Evolutionary conservation across 2,329 filamentous ascomycete genomes (phyloP).

Genomic region (Penicillium sp.): DNA sequence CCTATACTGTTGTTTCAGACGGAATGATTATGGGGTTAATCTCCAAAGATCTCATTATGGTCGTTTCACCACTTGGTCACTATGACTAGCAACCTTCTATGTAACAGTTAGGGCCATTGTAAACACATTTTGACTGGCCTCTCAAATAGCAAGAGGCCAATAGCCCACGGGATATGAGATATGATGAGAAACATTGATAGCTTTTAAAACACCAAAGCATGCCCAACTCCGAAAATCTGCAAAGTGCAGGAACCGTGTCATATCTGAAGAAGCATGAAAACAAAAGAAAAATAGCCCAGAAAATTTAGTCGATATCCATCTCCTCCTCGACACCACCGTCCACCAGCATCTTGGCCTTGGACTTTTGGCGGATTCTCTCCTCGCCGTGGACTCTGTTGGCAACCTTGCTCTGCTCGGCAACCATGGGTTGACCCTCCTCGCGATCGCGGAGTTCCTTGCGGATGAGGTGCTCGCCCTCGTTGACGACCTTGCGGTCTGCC

Average conservation of each 20-base stretch:
- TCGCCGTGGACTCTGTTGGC: slow-evolving; percentile 41
- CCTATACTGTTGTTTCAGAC: not conserved
- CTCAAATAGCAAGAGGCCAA: slow-evolving; percentile 6
- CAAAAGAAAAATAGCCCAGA: slow-evolving; percentile 17
- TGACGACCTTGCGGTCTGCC: slow-evolving; percentile 81
- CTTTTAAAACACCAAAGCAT: slow-evolving; percentile 30
- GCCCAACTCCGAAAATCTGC: slow-evolving; percentile 25
- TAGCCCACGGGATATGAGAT: slow-evolving; percentile 14
- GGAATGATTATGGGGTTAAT: slow-evolving; percentile 3
- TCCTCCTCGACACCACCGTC: slow-evolving; percentile 48
- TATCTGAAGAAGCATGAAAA: slow-evolving; percentile 24
- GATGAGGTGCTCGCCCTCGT: slow-evolving; percentile 88
- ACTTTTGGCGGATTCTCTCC: slow-evolving; percentile 45
- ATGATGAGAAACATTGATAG: slow-evolving; percentile 23
- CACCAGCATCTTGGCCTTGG: slow-evolving; percentile 47
- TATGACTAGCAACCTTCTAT: slow-evolving; percentile 10
- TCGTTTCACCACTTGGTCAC: slow-evolving; percentile 9
- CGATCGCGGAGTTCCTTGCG: slow-evolving; percentile 66
- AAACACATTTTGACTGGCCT: slow-evolving; percentile 10
- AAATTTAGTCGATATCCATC: slow-evolving; percentile 49
- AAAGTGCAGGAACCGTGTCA: slow-evolving; percentile 26
- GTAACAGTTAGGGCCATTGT: slow-evolving; percentile 9
- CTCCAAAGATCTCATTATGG: slow-evolving; percentile 10
- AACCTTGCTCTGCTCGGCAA: slow-evolving; percentile 37
- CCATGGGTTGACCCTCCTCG: slow-evolving; percentile 49